Percentiles rank a stretch among this genome's conserved stretches.
phyloP scores from a whole-genome alignment of 306 rosid species.

The Cicer chorassanicum region DNA sequence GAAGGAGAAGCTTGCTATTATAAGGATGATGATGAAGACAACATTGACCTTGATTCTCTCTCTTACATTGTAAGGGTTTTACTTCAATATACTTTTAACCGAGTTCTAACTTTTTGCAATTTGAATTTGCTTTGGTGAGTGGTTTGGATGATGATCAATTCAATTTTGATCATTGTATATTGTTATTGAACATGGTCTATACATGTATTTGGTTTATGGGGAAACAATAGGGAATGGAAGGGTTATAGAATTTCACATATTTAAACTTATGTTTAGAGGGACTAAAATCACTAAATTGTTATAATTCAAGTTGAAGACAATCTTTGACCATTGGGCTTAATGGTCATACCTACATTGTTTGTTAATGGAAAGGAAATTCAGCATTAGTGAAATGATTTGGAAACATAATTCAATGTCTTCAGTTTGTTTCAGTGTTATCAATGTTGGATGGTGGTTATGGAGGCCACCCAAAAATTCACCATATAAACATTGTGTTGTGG shows the following conservation, averaged over 20 bases:
- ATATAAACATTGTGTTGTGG: too few species aligned
- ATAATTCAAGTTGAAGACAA: conserved; percentile 16
- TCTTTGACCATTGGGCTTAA: conserved; percentile 25
- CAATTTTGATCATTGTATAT: conserved; percentile 20
- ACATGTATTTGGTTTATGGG: conserved; percentile 34
- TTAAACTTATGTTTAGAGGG: conserved; percentile 20
- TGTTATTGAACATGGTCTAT: not conserved
- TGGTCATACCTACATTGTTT: conserved; percentile 36
- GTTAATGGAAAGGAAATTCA: conserved; percentile 22
- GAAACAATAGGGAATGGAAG: conserved; percentile 18
- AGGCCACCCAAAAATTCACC: too few species aligned
- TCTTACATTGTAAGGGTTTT: conserved; percentile 79
- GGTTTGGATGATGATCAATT: conserved; percentile 39
- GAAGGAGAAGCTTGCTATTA: conserved; percentile 79
- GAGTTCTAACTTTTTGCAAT: conserved; percentile 34
- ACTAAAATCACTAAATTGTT: not conserved
- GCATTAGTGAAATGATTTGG: conserved; percentile 17
- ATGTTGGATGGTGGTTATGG: too few species aligned
- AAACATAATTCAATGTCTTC: conserved; percentile 3
- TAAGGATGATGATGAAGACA: conserved; percentile 59
- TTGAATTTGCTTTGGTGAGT: conserved; percentile 43
- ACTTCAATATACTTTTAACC: conserved; percentile 40
- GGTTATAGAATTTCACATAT: conserved; percentile 16
- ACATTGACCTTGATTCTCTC: conserved; percentile 64
- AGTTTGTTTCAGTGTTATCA: not conserved